Percentiles rank a stretch among this genome's conserved stretches.
Evolutionary conservation across 192 early-diverging fungal species (phyloP).

Genomic region (Backusella luteola): DNA sequence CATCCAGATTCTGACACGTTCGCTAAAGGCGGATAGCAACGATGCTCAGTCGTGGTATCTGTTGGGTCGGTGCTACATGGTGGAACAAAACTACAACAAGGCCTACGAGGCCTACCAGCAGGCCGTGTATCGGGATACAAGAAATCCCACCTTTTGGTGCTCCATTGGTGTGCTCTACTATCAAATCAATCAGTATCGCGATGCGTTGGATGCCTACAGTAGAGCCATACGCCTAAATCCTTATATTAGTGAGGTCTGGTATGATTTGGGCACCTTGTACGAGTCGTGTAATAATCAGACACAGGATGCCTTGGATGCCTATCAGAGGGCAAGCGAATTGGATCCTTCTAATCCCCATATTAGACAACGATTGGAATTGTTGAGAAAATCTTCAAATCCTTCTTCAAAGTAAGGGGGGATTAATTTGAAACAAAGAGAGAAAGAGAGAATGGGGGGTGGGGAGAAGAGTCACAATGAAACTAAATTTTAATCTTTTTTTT

Average conservation of each 20-base stretch:
- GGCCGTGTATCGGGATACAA: slow-evolving; percentile 89
- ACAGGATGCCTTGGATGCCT: slow-evolving; percentile 95
- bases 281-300: slow-evolving; percentile 98
- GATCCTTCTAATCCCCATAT: slow-evolving; percentile 74
- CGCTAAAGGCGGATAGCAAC: slow-evolving; percentile 78
- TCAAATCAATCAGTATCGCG: slow-evolving; percentile 92
- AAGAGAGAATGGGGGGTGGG: neutral
- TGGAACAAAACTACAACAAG: slow-evolving; percentile 88
- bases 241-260: slow-evolving; percentile 97
- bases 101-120: slow-evolving; percentile 98
- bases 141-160: slow-evolving; percentile 97
- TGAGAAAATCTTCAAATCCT: slow-evolving; percentile 24
- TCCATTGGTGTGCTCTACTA: slow-evolving; percentile 98
- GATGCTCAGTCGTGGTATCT: slow-evolving; percentile 96
- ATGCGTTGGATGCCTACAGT: slow-evolving; percentile 96
- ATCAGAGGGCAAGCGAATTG: slow-evolving; percentile 87
- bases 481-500: neutral
- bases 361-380: slow-evolving; percentile 27
- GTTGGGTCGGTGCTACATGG: slow-evolving; percentile 95
- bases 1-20: slow-evolving; percentile 79
- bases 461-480: neutral
- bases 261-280: slow-evolving; percentile 93
- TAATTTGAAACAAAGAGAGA: neutral
- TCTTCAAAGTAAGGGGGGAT: slow-evolving; percentile 2
- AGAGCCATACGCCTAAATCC: slow-evolving; percentile 92